phyloP scores from a whole-genome alignment of 2,329 filamentous ascomycete genomes.

The Alternaria conjuncta region DNA sequence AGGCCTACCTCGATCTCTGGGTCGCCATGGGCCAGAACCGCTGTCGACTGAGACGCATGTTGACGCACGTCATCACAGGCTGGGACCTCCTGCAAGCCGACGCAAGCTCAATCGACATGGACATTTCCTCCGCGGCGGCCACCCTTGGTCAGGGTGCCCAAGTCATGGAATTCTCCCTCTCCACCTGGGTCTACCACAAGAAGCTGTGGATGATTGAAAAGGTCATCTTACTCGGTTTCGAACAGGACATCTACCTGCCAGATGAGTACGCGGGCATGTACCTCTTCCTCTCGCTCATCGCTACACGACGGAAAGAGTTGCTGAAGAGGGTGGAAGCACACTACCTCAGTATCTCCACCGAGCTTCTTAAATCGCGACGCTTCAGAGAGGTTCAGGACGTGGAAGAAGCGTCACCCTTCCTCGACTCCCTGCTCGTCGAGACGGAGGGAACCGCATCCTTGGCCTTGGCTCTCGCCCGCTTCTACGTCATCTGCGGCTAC shows the following conservation, averaged over 20 bases:
- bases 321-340: conserved; percentile 27
- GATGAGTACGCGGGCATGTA: conserved; percentile 91
- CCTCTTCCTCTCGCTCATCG: conserved; percentile 59
- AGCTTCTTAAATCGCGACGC: neutral
- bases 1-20: conserved; percentile 83
- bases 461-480: conserved; percentile 47
- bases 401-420: conserved; percentile 16
- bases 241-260: conserved; percentile 85
- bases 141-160: conserved; percentile 48
- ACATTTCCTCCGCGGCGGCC: conserved; percentile 47
- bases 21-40: conserved; percentile 88
- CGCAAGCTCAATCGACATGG: conserved; percentile 58
- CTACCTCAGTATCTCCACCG: conserved; percentile 7
- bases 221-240: conserved; percentile 90
- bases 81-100: conserved; percentile 86
- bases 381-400: conserved; percentile 18
- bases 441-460: conserved; percentile 36
- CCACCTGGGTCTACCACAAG: conserved; percentile 88
- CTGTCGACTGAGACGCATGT: conserved; percentile 84
- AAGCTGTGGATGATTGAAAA: conserved; percentile 89
- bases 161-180: conserved; percentile 72
- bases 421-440: conserved; percentile 36
- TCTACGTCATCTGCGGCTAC: conserved; percentile 72
- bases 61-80: conserved; percentile 81
- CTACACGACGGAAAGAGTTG: conserved; percentile 28